Evolutionary conservation across 1,284 basidiomycete genomes (phyloP).

Genomic region (Austroboletus novae-zelandiae): DNA sequence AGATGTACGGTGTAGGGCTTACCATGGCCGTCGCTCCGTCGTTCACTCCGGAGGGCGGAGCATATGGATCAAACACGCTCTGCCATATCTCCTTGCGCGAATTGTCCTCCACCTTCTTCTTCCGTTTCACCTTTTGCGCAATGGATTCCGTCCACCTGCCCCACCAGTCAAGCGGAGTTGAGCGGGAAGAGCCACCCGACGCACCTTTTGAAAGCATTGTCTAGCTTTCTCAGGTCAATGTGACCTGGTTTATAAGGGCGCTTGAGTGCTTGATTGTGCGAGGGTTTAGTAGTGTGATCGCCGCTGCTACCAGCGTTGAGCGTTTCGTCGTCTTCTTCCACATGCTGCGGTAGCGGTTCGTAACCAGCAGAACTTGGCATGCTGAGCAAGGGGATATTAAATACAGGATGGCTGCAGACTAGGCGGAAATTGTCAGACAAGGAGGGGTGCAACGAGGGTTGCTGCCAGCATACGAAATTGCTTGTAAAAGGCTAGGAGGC

Average conservation of each 20-base stretch:
- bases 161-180: conserved; percentile 4
- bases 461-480: conserved; percentile 10
- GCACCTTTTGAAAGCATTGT: conserved; percentile 78
- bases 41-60: conserved; percentile 21
- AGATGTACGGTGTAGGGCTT: conserved; percentile 7
- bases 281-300: conserved; percentile 34
- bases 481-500: conserved; percentile 12
- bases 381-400: conserved; percentile 4
- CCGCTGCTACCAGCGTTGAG: conserved; percentile 38
- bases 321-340: conserved; percentile 58
- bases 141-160: conserved; percentile 81
- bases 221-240: conserved; percentile 75
- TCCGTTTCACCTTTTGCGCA: conserved; percentile 77
- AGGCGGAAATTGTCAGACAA: conserved; percentile 1
- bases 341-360: conserved; percentile 60
- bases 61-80: conserved; percentile 71
- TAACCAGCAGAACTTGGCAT: conserved; percentile 62
- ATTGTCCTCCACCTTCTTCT: conserved; percentile 69
- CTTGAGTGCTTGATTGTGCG: conserved; percentile 41
- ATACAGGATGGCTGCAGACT: conserved; percentile 5
- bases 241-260: conserved; percentile 54
- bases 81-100: conserved; percentile 70
- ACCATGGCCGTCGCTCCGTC: conserved; percentile 20
- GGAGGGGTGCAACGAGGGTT: conserved; percentile 14
- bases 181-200: conserved; percentile 2